Evolutionary conservation across 768 basidiomycete species (phyloP).

Genomic region (Macrolepiota albuminosa): DNA sequence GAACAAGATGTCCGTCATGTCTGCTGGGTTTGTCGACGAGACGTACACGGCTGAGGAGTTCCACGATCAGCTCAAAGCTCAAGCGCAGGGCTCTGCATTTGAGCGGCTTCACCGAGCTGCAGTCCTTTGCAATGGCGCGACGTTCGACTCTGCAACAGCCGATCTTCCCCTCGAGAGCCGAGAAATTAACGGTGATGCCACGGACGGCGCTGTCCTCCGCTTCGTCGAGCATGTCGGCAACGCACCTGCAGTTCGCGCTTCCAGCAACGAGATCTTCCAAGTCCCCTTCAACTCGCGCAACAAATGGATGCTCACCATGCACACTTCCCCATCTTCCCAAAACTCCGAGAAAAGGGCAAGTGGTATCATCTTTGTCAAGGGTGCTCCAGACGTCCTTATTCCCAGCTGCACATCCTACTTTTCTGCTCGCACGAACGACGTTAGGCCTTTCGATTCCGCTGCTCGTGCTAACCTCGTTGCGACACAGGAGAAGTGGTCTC

Average conservation of each 20-base stretch:
- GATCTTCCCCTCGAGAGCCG: conserved; percentile 26
- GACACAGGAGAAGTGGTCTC: conserved; percentile 38
- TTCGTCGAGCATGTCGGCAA: conserved; percentile 30
- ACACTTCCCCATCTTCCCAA: conserved; percentile 10
- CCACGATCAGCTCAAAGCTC: conserved; percentile 1
- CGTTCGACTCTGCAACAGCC: conserved; percentile 32
- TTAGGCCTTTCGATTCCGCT: conserved; percentile 23
- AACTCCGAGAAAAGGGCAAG: conserved; percentile 8
- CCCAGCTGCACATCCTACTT: conserved; percentile 27
- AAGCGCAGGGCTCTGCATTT: background rate
- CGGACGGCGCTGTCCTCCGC: conserved; percentile 51
- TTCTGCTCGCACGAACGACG: conserved; percentile 11
- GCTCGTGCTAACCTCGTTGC: conserved; percentile 17
- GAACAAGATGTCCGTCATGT: conserved; percentile 55
- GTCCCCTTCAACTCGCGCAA: conserved; percentile 47
- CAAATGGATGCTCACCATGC: conserved; percentile 54
- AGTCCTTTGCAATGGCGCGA: conserved; percentile 54
- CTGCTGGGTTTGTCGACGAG: conserved; percentile 34
- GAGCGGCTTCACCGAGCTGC: conserved; percentile 29
- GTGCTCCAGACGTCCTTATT: conserved; percentile 53
- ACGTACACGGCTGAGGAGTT: conserved; percentile 23
- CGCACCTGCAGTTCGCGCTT: conserved; percentile 17
- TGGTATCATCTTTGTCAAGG: conserved; percentile 44
- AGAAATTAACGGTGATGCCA: conserved; percentile 42
- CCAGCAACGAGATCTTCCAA: conserved; percentile 27